Evolutionary conservation across 805 yeast genomes (phyloP).

Genomic region (Cyberlindnera japonica): DNA sequence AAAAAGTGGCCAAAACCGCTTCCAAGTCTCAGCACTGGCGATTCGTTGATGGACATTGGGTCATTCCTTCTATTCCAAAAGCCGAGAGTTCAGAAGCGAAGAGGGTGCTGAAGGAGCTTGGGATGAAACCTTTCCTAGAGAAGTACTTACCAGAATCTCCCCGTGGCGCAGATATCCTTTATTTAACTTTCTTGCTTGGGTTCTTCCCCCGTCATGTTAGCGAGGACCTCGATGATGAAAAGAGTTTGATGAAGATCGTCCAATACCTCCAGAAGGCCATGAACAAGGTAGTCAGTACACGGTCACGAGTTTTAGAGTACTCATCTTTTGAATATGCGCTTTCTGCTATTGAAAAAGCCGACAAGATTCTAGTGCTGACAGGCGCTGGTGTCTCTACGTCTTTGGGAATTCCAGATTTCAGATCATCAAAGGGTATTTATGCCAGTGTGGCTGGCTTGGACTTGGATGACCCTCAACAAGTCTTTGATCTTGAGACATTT

Average conservation of each 20-base stretch:
- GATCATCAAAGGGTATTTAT: constrained; percentile 86
- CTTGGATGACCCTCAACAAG: constrained; percentile 84
- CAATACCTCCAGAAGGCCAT: constrained; percentile 60
- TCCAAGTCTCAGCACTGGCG: not conserved
- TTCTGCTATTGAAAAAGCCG: constrained; percentile 48
- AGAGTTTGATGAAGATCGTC: constrained; percentile 43
- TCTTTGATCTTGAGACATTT: constrained; percentile 72
- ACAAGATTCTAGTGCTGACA: constrained; percentile 68
- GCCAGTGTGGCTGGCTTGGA: constrained; percentile 64
- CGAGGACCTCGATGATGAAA: constrained; percentile 39
- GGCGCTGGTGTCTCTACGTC: constrained; percentile 95
- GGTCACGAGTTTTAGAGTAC: constrained; percentile 56
- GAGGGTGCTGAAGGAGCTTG: constrained; percentile 53
- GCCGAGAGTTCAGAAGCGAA: constrained; percentile 45
- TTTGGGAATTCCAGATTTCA: constrained; percentile 87
- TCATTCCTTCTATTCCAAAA: constrained; percentile 36
- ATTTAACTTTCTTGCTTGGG: constrained; percentile 61
- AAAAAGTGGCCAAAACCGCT: not conserved
- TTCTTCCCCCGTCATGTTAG: constrained; percentile 34
- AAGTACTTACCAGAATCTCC: constrained; percentile 60
- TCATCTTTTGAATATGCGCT: constrained; percentile 57
- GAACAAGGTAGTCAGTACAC: constrained; percentile 52
- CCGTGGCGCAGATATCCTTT: constrained; percentile 51
- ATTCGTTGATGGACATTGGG: constrained; percentile 31
- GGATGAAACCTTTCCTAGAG: constrained; percentile 57